Conservation (phyloP, 495 filamentous ascomycete species). For the Neurospora sublineolata region DNA sequence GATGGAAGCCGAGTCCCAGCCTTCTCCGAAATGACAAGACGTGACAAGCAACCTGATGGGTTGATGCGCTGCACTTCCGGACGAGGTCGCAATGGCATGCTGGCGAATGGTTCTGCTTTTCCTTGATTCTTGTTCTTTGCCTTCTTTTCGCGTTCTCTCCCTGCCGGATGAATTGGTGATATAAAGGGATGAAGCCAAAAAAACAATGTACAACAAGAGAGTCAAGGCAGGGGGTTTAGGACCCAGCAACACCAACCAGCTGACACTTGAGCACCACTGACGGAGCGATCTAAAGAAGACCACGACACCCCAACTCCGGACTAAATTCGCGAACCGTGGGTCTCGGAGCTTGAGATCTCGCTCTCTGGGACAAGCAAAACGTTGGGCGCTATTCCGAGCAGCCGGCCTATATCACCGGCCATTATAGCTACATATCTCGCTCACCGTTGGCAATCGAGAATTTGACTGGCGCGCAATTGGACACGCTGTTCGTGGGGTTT, state of each 20-base stretch:
- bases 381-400: neutral
- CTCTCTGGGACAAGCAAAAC: neutral
- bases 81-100: neutral
- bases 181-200: neutral
- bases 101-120: neutral
- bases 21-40: slow-evolving; percentile 18
- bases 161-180: neutral
- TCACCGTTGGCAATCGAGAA: neutral
- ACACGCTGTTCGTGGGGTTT: neutral
- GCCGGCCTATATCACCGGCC: neutral
- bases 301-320: neutral
- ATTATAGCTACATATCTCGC: neutral
- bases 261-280: neutral
- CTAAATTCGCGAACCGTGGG: slow-evolving; percentile 1
- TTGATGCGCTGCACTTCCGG: neutral
- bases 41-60: neutral
- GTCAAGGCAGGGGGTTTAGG: neutral
- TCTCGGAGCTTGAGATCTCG: slow-evolving; percentile 1
- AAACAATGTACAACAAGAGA: neutral
- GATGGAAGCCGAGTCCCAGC: slow-evolving; percentile 13
- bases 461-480: neutral
- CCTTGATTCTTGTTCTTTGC: neutral
- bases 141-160: neutral
- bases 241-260: neutral
- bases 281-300: neutral